Percentiles rank a stretch among this genome's conserved stretches.
Conservation (phyloP, 805 yeast genomes). For the Wickerhamiella australiensis region DNA sequence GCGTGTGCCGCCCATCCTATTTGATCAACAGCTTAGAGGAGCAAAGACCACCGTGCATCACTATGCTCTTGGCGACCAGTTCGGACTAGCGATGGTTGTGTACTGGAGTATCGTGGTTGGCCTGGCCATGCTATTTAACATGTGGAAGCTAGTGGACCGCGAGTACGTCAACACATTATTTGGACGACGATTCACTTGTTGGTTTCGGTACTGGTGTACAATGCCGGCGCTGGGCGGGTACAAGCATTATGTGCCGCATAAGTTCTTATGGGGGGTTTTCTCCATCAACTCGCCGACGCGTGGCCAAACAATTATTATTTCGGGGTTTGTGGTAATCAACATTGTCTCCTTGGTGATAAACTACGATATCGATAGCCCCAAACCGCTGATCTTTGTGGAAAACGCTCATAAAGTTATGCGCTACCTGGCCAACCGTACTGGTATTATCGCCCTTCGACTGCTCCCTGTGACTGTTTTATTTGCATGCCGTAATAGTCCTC, state of each 20-base stretch:
- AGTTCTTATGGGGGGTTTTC: conserved; percentile 14
- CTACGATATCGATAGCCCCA: conserved; percentile 19
- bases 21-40: conserved; percentile 17
- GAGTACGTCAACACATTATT: conserved; percentile 23
- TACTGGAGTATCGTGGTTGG: conserved; percentile 26
- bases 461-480: conserved; percentile 44
- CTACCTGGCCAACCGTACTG: conserved; percentile 35
- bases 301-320: conserved; percentile 31
- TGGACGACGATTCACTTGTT: conserved; percentile 20
- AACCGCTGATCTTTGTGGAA: conserved; percentile 24
- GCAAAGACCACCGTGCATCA: conserved; percentile 24
- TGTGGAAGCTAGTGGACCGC: conserved; percentile 8
- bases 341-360: conserved; percentile 19
- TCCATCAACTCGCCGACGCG: conserved; percentile 32
- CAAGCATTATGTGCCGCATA: conserved; percentile 25
- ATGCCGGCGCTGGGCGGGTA: conserved; percentile 27
- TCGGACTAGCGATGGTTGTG: conserved; percentile 24
- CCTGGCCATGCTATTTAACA: conserved; percentile 16
- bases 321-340: conserved; percentile 28
- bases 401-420: conserved; percentile 31
- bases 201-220: conserved; percentile 24
- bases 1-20: conserved; percentile 14
- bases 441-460: conserved; percentile 35
- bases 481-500: conserved; percentile 61
- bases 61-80: conserved; percentile 24